Evolutionary conservation across 176 grass and related monocot genomes (phyloP).

Genomic region (Phoenix roebelenii): DNA sequence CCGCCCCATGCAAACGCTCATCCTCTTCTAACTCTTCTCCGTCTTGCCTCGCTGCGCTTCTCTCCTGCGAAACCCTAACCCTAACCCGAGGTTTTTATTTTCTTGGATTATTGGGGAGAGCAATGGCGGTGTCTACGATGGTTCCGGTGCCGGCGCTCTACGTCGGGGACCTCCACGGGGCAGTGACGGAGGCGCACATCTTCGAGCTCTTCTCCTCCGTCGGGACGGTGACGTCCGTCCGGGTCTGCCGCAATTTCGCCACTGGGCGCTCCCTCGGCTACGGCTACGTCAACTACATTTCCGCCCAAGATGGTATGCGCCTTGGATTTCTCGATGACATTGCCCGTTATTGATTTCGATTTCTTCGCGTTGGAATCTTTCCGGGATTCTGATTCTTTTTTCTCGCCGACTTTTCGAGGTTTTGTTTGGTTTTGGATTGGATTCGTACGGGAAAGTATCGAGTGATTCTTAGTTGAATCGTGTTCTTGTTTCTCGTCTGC

Average conservation of each 20-base stretch:
- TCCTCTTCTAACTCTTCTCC: background rate
- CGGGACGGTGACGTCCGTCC: conserved; percentile 46
- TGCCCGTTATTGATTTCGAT: no score
- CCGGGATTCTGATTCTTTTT: background rate
- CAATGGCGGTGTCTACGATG: background rate
- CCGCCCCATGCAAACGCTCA: background rate
- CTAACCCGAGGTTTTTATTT: no score
- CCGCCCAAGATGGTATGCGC: conserved; percentile 35
- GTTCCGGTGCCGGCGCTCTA: conserved; percentile 36
- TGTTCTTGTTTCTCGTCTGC: no score
- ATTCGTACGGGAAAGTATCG: no score
- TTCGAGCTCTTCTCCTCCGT: conserved; percentile 38
- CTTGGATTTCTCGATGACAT: no score
- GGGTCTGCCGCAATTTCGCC: conserved; percentile 45
- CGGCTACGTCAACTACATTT: conserved; percentile 59
- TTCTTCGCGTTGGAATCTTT: background rate
- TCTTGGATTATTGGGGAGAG: background rate
- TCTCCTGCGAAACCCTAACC: background rate
- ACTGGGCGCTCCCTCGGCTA: conserved; percentile 45
- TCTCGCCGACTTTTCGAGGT: no score
- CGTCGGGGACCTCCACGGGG: conserved; percentile 51
- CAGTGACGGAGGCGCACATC: conserved; percentile 32
- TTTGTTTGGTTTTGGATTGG: no score
- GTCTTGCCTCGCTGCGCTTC: background rate
- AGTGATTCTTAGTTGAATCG: no score